Percentiles rank a stretch among this genome's conserved stretches.
phyloP scores from a whole-genome alignment of 805 yeast species.

The Lipomyces oligophaga region DNA sequence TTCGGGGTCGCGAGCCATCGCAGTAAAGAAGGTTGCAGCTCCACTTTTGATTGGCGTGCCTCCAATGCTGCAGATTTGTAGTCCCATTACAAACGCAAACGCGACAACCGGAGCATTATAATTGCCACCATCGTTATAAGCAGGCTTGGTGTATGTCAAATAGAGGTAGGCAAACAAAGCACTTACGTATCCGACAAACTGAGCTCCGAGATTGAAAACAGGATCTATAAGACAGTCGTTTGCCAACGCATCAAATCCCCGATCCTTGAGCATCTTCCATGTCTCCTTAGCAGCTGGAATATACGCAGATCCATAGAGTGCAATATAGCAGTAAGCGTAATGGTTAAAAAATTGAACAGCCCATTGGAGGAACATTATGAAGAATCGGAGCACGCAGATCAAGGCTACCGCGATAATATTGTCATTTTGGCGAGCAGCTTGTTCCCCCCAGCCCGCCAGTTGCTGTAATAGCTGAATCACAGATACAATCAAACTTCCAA shows the following conservation, averaged over 20 bases:
- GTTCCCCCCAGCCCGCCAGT: conserved; percentile 50
- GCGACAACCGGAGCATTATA: conserved; percentile 73
- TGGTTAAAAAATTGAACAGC: conserved; percentile 79
- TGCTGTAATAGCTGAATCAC: conserved; percentile 64
- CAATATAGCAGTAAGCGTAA: conserved; percentile 82
- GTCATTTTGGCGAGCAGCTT: conserved; percentile 51
- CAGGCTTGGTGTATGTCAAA: conserved; percentile 63
- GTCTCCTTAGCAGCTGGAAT: conserved; percentile 75
- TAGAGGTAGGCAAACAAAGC: conserved; percentile 62
- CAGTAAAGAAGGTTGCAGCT: conserved; percentile 76
- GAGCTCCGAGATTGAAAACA: conserved; percentile 70
- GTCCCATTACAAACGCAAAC: conserved; percentile 65
- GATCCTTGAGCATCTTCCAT: conserved; percentile 67
- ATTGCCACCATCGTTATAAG: conserved; percentile 54
- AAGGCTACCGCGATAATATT: conserved; percentile 51
- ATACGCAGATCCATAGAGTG: conserved; percentile 80
- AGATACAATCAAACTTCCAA: conserved; percentile 73
- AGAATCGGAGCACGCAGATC: conserved; percentile 50
- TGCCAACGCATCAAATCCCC: conserved; percentile 79
- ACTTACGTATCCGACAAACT: conserved; percentile 66
- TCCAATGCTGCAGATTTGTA: conserved; percentile 70
- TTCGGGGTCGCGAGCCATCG: conserved; percentile 81
- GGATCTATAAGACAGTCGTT: conserved; percentile 80
- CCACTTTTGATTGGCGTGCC: conserved; percentile 77
- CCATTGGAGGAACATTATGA: conserved; percentile 71